A percentile compares a stretch with the other conserved stretches of the same genome.
phyloP scores from a whole-genome alignment of 495 filamentous ascomycete species.

The Chaetomidium leptoderma region DNA sequence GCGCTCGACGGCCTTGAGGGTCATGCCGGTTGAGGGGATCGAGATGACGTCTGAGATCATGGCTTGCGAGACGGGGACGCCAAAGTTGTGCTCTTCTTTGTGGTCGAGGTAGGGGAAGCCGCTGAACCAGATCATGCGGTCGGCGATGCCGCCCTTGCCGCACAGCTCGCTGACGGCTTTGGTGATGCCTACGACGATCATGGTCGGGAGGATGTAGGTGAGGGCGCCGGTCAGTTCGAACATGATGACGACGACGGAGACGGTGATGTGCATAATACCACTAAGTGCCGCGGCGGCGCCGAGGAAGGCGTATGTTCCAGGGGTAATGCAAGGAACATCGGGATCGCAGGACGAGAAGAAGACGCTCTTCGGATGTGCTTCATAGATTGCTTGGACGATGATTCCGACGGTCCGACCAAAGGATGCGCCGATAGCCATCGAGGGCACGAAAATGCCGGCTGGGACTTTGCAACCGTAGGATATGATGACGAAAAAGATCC shows the following conservation, averaged over 20 bases:
- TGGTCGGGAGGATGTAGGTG: conserved; percentile 93
- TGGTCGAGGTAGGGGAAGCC: conserved; percentile 97
- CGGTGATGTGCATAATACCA: conserved; percentile 96
- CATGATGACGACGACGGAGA: conserved; percentile 97
- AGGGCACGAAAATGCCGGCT: conserved; percentile 94
- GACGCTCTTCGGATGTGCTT: conserved; percentile 70
- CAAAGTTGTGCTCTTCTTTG: conserved; percentile 97
- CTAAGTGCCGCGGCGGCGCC: conserved; percentile 93
- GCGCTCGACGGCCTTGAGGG: conserved; percentile 65
- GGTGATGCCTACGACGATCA: conserved; percentile 97
- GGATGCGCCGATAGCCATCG: conserved; percentile 93
- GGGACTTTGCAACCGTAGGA: conserved; percentile 98
- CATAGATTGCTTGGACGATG: conserved; percentile 82
- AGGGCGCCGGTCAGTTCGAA: conserved; percentile 93
- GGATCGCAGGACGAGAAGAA: conserved; percentile 88
- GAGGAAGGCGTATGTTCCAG: conserved; percentile 92
- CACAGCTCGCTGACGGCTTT: conserved; percentile 91
- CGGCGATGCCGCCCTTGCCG: conserved; percentile 92
- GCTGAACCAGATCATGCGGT: conserved; percentile 99
- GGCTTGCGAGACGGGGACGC: conserved; percentile 86
- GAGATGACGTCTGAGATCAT: conserved; percentile 79
- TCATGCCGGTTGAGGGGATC: conserved; percentile 71
- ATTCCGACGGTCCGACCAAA: conserved; percentile 95
- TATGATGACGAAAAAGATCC: conserved; percentile 85
- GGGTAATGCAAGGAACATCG: conserved; percentile 94